Evolutionary conservation across 2,329 filamentous ascomycete species (phyloP), one percentile per base, ranked within the genome.

Genomic region (Cytospora chrysosperma): DNA sequence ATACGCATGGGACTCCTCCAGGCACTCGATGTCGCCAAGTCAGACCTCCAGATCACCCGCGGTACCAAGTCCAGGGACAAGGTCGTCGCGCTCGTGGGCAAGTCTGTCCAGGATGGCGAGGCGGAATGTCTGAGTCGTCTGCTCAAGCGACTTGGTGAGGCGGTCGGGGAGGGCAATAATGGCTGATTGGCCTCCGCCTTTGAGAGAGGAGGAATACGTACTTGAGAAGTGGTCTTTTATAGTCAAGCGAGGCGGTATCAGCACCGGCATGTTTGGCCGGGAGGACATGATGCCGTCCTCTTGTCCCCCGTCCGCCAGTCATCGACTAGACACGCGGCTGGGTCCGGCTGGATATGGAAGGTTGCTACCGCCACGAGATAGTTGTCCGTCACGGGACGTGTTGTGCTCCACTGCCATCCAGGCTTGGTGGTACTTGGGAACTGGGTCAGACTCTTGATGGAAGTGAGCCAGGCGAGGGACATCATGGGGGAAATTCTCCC

Each of bases 21-120:
- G 84, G 79, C 81, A 7, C 78, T 91, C 2, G 78, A 79, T 2
- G 77, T 88, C 8, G 83, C 88, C 32, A 90, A 88, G 70, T 87
- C 88, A 1, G 81, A 85, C 65, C 75, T 91, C 1, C 78, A 83
- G 51, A 82, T 92, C 49, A 81, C 82, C 15, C 85, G 85, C 19
- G 89, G 89, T 0, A 71, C 82, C 59, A 91, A 87, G 72, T 87
- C 84, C 24, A 80, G 83, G 62, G 84, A 88, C 51, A 92, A 92
- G 75, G 87, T 81, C 0, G 73, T 90, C 15, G 75, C 79, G 3
- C 61, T 82, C 8, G 72, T 61, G 10, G 77, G 76, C 17, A 67
- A 63, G 9, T 68, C 66, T 63, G 64, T 70, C 15, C 67, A 68
- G 37, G 65, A 62, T 17, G 63, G 64, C 32, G 70, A 71, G 53